Base-by-base conservation (phyloP, 768 basidiomycete species). In the Auricularia cornea region DNA sequence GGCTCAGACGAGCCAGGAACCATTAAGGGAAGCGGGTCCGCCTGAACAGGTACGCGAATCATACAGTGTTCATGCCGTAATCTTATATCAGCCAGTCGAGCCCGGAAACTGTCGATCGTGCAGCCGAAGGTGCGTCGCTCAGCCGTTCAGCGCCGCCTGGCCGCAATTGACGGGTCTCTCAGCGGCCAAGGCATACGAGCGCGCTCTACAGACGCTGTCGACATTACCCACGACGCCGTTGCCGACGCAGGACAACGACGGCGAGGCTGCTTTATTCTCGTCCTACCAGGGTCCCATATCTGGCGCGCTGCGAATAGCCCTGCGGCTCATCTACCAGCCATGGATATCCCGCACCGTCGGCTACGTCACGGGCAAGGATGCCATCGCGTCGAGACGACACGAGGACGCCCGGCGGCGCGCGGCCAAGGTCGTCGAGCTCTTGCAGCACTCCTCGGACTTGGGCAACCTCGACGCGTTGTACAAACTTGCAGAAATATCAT, bases 361-460 rank as follows among this genome's bases (percentile, higher is more conserved):
- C 41, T 79, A 72, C 63, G 76, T 74, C 63, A 70, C 77, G 44
- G 76, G 77, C 59, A 79, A 75, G 66, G 78, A 79, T 62, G 76
- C 76, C n/a, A 61, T 59, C 48, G 51, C 62, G 26, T 61, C 62
- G 16, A 51, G 67, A 4, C 62, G 62, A 11, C 31, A 52, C 52
- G 89, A 90, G 56, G 90, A 92, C 65, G 73, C 84, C 67, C 79
- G 77, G 23, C 79, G 83, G 2, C 89, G 88, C 69, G 87, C 89
- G 10, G 85, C 91, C 71, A 93, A 93, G 71, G 89, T 91, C 33
- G 70, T 93, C 16, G 90, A 92, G 69, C 72, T 94, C 12, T 75
- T 94, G 32, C 83, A 91, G 64, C 88, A 92, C 74, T 90, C 92
- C 1, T 84, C 86, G 6, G 90, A 92, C 61, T 74, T 92, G 57